These are phyloP conservation scores for Gaeumannomyces tritici DNA, from an alignment of 2,329 filamentous ascomycete genomes.

Conservation along the genomic window DNA sequence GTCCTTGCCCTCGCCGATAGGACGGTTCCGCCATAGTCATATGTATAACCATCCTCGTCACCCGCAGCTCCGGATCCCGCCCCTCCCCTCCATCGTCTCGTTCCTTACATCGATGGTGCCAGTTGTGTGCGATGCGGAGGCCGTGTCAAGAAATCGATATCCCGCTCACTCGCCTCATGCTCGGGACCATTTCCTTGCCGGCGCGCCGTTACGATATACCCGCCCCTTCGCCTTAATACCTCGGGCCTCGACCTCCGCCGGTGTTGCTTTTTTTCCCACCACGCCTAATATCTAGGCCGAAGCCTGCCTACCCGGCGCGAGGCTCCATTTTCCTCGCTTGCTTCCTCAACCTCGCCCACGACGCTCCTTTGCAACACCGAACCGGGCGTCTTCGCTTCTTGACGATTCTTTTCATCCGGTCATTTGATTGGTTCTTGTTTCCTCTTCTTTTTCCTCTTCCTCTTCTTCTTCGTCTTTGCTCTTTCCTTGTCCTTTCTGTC, in stretches of 20 bases:
- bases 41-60: neutral
- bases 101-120: neutral
- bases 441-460: conserved; percentile 5
- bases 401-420: conserved; percentile 7
- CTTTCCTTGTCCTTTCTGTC: neutral
- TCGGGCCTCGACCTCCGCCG: neutral
- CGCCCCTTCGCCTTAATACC: conserved; percentile 3
- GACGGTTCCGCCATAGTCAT: neutral
- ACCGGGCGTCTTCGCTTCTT: neutral
- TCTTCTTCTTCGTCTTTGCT: neutral
- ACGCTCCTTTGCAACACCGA: conserved; percentile 1
- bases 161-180: neutral
- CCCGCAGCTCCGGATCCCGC: neutral
- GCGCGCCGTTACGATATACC: conserved; percentile 1
- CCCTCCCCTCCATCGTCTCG: neutral
- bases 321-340: neutral
- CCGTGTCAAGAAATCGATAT: neutral
- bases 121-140: neutral
- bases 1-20: neutral
- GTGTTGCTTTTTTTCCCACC: neutral
- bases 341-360: neutral
- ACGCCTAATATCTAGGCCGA: neutral
- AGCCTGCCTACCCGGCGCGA: neutral
- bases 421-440: too few relatives aligned
- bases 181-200: conserved; percentile 1